Conservation (phyloP, 192 early-diverging fungal genomes). For the Backusella australiensis region DNA sequence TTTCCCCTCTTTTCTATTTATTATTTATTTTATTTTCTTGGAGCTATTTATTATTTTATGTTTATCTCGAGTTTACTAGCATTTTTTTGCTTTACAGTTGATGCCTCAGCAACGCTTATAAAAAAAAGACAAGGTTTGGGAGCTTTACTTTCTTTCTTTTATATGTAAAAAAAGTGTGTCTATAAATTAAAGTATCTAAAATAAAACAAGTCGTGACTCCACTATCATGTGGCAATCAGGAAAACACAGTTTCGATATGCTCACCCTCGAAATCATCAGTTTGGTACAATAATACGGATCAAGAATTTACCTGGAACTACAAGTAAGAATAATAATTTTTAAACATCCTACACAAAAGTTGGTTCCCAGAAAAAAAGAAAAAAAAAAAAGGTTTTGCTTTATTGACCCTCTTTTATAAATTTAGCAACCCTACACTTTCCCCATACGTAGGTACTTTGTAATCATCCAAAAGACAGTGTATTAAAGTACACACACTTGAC, state of each 20-base stretch:
- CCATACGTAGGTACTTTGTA: constrained; percentile 11
- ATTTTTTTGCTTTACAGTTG: not conserved
- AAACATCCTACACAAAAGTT: not conserved
- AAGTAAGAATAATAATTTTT: constrained; percentile 20
- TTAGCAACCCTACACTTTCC: constrained; percentile 21
- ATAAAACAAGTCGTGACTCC: constrained; percentile 17
- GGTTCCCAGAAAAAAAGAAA: not conserved
- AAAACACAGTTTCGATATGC: constrained; percentile 26
- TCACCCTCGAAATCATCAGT: constrained; percentile 15
- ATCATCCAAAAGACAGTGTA: not conserved
- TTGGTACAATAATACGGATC: constrained; percentile 30
- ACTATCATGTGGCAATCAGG: constrained; percentile 2
- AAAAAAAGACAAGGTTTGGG: constrained; percentile 1
- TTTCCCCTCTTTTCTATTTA: not conserved
- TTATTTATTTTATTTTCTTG: not conserved
- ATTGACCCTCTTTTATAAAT: not conserved
- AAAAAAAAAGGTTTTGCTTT: not conserved
- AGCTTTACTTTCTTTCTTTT: not conserved
- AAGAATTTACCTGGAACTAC: constrained; percentile 35
- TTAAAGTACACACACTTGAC: not conserved
- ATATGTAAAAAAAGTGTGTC: not conserved
- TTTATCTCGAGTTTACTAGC: not conserved
- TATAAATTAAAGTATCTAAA: not conserved
- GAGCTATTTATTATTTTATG: not conserved
- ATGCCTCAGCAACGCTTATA: not conserved